These are phyloP conservation scores for Penicillium flavigenum DNA, from an alignment of 495 filamentous ascomycete species.

Conservation along the genomic window DNA sequence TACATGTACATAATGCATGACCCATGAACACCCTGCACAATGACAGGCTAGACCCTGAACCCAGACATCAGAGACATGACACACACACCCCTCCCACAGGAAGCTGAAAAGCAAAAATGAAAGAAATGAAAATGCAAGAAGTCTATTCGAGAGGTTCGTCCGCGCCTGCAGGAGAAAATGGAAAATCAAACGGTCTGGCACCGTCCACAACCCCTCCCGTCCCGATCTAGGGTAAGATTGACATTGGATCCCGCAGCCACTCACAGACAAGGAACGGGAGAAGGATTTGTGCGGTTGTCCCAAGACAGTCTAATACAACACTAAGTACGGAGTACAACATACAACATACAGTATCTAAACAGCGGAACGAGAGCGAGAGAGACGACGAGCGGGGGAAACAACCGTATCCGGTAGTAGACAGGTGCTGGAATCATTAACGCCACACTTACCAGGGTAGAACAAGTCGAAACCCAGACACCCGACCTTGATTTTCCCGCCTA, in stretches of 20 bases:
- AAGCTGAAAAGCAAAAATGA: background rate
- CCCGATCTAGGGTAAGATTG: background rate
- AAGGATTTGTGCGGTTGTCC: background rate
- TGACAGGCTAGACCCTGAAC: background rate
- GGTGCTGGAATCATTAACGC: too few species aligned
- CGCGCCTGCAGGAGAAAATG: conserved; percentile 15
- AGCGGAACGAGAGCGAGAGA: background rate
- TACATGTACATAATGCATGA: conserved; percentile 4
- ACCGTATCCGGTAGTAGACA: too few species aligned
- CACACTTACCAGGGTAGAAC: too few species aligned
- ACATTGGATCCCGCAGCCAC: too few species aligned
- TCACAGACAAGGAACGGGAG: too few species aligned
- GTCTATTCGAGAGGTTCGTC: conserved; percentile 29
- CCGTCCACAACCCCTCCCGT: background rate
- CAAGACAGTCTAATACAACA: background rate
- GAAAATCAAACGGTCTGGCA: conserved; percentile 19
- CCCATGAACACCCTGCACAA: background rate
- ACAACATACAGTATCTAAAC: too few species aligned
- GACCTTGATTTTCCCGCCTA: background rate
- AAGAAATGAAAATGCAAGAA: conserved; percentile 1
- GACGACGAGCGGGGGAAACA: too few species aligned
- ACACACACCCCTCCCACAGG: background rate
- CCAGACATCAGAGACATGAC: background rate
- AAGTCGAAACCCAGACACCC: too few species aligned
- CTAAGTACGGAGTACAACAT: too few species aligned